Conservation (phyloP, 192 early-diverging fungal genomes). For the Pecoramyces ruminantium region DNA sequence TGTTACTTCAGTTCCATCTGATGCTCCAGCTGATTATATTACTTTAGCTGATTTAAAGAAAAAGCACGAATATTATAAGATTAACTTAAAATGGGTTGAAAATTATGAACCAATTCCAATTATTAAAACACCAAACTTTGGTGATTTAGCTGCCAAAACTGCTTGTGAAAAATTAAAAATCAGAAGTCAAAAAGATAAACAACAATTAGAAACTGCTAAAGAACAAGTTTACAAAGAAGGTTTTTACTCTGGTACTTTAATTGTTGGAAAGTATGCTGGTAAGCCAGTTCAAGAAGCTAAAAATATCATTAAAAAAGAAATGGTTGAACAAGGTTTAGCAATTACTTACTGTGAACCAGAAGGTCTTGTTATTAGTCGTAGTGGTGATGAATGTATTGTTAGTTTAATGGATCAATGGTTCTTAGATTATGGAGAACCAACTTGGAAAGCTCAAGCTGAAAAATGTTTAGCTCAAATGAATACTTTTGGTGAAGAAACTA, state of each 20-base stretch:
- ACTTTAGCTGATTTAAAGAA: conserved; percentile 83
- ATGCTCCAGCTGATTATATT: conserved; percentile 93
- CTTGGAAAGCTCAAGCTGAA: conserved; percentile 60
- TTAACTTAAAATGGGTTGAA: conserved; percentile 72
- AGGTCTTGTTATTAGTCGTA: conserved; percentile 73
- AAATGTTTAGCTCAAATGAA: conserved; percentile 67
- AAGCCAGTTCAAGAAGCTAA: conserved; percentile 87
- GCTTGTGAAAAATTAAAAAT: conserved; percentile 86
- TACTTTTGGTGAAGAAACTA: conserved; percentile 59
- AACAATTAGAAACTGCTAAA: conserved; percentile 82
- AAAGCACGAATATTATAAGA: conserved; percentile 83
- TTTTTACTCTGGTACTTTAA: conserved; percentile 80
- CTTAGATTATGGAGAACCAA: conserved; percentile 84
- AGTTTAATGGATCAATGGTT: conserved; percentile 96
- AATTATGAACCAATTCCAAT: conserved; percentile 69
- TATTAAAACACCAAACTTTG: conserved; percentile 68
- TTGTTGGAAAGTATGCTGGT: conserved; percentile 62
- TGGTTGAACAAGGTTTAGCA: conserved; percentile 53
- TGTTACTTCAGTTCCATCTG: conserved; percentile 95
- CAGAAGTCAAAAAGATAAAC: conserved; percentile 86
- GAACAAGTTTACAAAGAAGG: conserved; percentile 92
- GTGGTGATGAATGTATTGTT: conserved; percentile 93
- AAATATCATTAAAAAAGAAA: conserved; percentile 49
- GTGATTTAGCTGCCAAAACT: conserved; percentile 64
- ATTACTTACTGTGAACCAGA: conserved; percentile 94